These are phyloP conservation scores for Ceratobasidium sp. DNA, from an alignment of 1,284 basidiomycete genomes.

Conservation along the genomic window DNA sequence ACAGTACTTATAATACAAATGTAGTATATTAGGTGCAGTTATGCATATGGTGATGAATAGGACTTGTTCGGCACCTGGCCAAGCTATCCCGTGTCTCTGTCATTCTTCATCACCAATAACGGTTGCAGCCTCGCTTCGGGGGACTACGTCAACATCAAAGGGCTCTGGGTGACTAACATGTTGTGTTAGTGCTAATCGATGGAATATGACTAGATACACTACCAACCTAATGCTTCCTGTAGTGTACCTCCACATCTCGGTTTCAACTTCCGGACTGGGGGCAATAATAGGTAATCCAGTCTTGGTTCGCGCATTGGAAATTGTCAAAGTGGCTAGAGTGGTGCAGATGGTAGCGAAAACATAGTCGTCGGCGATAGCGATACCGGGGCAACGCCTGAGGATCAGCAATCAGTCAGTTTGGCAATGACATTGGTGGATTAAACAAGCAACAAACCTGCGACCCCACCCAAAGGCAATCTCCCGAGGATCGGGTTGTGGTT, in stretches of 20 bases:
- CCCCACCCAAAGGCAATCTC: slow-evolving; percentile 34
- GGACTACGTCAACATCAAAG: slow-evolving; percentile 12
- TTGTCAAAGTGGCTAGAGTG: slow-evolving; percentile 12
- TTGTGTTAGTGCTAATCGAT: not conserved
- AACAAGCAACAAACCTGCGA: slow-evolving; percentile 12
- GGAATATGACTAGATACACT: not conserved
- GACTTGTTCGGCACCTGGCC: too few species aligned
- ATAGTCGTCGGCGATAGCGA: slow-evolving; percentile 27
- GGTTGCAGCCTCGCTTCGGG: not conserved
- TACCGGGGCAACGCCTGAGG: slow-evolving; percentile 30
- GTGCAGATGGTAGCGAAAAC: slow-evolving; percentile 32
- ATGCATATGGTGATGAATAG: not conserved
- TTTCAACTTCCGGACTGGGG: slow-evolving; percentile 18
- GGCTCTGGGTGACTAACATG: slow-evolving; percentile 27
- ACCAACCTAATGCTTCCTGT: slow-evolving; percentile 33
- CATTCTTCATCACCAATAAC: not conserved
- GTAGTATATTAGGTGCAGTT: too few species aligned
- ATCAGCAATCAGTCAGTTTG: not conserved
- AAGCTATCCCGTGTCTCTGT: too few species aligned
- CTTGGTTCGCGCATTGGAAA: slow-evolving; percentile 20
- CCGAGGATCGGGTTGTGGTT: slow-evolving; percentile 27
- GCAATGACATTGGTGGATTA: not conserved
- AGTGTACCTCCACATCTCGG: slow-evolving; percentile 34
- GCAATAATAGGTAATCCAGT: not conserved
- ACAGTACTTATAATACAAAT: too few species aligned